Evolutionary conservation across 306 rosid species (phyloP).

Genomic region (Fragaria ananassa): DNA sequence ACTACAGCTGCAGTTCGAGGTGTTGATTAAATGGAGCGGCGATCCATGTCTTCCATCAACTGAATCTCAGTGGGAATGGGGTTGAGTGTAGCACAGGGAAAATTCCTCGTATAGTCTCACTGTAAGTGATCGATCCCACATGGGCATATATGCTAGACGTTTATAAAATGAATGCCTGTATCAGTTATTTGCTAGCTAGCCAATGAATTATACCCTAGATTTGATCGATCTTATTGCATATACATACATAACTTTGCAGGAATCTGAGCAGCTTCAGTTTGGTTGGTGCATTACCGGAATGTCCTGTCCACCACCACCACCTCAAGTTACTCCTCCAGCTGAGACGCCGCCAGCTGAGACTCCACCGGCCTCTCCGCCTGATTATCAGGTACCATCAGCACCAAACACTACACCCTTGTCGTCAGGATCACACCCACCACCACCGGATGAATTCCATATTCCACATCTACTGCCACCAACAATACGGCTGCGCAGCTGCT

Average conservation of each 20-base stretch:
- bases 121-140: slow-evolving; percentile 13
- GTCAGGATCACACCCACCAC: neutral
- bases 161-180: neutral
- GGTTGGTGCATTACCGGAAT: slow-evolving; percentile 24
- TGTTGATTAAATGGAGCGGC: slow-evolving; percentile 38
- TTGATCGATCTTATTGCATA: neutral
- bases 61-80: slow-evolving; percentile 45
- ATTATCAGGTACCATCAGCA: neutral
- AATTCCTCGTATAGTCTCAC: slow-evolving; percentile 38
- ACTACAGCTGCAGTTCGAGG: slow-evolving; percentile 33
- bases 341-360: neutral
- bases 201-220: too few species aligned
- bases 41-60: slow-evolving; percentile 44
- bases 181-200: neutral
- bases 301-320: slow-evolving; percentile 21
- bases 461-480: neutral
- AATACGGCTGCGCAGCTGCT: neutral
- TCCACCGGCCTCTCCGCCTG: neutral
- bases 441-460: neutral
- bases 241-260: slow-evolving; percentile 15
- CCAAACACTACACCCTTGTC: neutral
- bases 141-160: neutral
- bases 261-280: slow-evolving; percentile 37
- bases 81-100: slow-evolving; percentile 28
- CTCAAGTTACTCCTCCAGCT: neutral